phyloP scores from a whole-genome alignment of 164 flowering plant species.

The Vitis labrusca region DNA sequence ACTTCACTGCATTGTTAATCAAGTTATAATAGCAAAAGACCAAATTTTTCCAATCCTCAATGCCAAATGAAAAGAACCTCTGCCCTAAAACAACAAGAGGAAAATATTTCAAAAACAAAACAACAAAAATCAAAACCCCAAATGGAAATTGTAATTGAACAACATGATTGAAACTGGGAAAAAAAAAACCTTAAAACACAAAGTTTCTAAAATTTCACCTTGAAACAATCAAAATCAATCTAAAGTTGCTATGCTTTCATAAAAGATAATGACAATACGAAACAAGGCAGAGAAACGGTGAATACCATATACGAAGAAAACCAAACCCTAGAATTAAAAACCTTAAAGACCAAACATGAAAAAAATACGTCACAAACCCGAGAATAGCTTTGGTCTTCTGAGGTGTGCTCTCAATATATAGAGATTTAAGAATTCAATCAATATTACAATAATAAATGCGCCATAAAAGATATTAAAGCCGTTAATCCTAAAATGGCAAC shows the following conservation, averaged over 20 bases:
- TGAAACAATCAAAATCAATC: not conserved
- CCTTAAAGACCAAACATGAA: too few species aligned
- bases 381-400: not conserved
- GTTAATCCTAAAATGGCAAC: slow-evolving; percentile 9
- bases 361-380: slow-evolving; percentile 4
- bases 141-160: not conserved
- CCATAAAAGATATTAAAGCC: slow-evolving; percentile 7
- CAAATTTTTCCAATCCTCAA: too few species aligned
- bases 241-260: not conserved
- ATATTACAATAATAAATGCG: slow-evolving; percentile 17
- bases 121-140: not conserved
- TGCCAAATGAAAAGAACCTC: too few species aligned
- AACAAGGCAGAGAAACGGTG: not conserved
- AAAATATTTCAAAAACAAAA: not conserved
- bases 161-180: too few species aligned
- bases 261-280: not conserved
- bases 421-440: not conserved
- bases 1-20: too few species aligned
- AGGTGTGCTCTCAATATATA: not conserved
- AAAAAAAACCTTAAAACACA: too few species aligned
- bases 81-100: too few species aligned
- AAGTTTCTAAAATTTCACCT: not conserved
- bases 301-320: slow-evolving; percentile 5
- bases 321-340: slow-evolving; percentile 19
- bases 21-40: too few species aligned